Evolutionary conservation across 2,329 filamentous ascomycete genomes (phyloP).

Genomic region (Fusarium mundagurra): DNA sequence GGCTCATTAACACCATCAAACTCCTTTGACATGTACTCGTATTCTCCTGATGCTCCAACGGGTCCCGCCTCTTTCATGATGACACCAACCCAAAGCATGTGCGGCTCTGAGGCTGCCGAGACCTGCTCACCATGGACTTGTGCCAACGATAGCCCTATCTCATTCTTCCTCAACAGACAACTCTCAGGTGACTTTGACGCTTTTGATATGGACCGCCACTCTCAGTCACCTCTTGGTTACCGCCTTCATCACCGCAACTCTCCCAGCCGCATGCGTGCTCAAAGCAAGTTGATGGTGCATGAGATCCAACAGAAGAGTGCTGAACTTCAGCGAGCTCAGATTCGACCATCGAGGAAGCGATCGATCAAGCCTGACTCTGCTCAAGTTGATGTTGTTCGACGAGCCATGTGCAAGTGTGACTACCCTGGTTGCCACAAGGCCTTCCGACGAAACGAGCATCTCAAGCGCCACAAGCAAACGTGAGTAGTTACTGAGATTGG

Average conservation of each 20-base stretch:
- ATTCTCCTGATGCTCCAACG: conserved; percentile 48
- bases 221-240: conserved; percentile 48
- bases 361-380: conserved; percentile 44
- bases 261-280: conserved; percentile 47
- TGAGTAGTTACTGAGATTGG: conserved; percentile 46
- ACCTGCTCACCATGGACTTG: conserved; percentile 52
- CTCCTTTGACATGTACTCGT: conserved; percentile 48
- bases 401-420: conserved; percentile 57
- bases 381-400: conserved; percentile 49
- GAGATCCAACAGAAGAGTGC: conserved; percentile 56
- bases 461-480: conserved; percentile 65
- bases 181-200: conserved; percentile 46
- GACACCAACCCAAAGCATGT: conserved; percentile 53
- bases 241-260: conserved; percentile 47
- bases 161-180: conserved; percentile 51
- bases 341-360: conserved; percentile 45
- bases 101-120: conserved; percentile 52
- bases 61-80: conserved; percentile 50
- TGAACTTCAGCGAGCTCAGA: conserved; percentile 56
- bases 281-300: conserved; percentile 54
- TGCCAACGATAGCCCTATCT: conserved; percentile 53
- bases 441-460: conserved; percentile 64
- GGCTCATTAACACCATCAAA: conserved; percentile 52
- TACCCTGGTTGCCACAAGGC: conserved; percentile 58
- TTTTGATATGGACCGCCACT: conserved; percentile 50